phyloP scores from a whole-genome alignment of 148 eudicot genomes.

The Vaccinium darrowii region DNA sequence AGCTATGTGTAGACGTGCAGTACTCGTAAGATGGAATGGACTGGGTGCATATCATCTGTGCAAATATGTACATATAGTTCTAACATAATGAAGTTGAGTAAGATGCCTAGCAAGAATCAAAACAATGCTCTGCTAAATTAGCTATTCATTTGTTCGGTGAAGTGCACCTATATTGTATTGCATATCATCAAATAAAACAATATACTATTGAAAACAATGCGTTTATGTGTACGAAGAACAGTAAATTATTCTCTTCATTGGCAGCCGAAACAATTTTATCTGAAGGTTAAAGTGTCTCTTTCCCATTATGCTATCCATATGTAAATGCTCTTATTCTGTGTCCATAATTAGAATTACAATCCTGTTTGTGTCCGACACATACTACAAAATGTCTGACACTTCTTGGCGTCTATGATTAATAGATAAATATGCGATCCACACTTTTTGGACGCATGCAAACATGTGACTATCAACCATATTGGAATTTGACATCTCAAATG shows the following conservation, averaged over 20 bases:
- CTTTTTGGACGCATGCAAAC: no score
- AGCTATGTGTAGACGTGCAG: background rate
- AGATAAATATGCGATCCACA: no score
- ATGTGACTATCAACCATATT: no score
- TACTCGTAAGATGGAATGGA: background rate
- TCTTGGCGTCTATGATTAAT: no score
- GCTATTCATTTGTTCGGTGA: background rate
- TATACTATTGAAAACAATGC: background rate
- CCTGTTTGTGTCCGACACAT: no score
- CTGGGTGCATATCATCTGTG: background rate
- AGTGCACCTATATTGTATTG: background rate
- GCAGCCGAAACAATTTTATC: background rate
- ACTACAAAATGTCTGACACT: no score
- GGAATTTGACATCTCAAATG: no score
- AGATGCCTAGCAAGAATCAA: background rate
- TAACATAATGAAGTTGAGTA: background rate
- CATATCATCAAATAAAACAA: background rate
- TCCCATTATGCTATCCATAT: background rate
- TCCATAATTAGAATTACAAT: background rate
- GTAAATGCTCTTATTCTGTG: background rate
- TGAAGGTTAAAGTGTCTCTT: background rate
- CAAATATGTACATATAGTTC: background rate
- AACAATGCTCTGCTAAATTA: background rate
- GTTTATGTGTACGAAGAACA: background rate
- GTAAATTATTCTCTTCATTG: background rate